phyloP scores from a whole-genome alignment of 805 yeast genomes.

The Saturnispora zaruensis region DNA sequence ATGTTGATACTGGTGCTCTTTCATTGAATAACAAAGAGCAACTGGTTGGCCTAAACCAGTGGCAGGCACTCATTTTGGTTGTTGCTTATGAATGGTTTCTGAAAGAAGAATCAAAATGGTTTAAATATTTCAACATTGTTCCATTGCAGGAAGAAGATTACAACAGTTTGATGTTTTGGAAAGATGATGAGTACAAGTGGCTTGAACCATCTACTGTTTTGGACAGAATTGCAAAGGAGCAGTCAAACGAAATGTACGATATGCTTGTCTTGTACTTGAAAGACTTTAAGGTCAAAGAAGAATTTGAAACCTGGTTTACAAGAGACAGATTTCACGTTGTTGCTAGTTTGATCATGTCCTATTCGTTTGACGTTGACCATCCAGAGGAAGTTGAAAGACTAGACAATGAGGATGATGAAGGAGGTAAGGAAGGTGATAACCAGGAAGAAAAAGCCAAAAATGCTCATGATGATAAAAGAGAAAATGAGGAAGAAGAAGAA shows the following conservation, averaged over 20 bases:
- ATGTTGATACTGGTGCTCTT: slow-evolving; percentile 49
- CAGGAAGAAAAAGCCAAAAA: slow-evolving; percentile 11
- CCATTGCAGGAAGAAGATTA: slow-evolving; percentile 40
- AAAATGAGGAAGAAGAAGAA: slow-evolving; percentile 25
- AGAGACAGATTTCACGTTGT: slow-evolving; percentile 56
- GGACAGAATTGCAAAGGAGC: slow-evolving; percentile 59
- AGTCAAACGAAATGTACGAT: slow-evolving; percentile 54
- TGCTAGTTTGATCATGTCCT: slow-evolving; percentile 80
- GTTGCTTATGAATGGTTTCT: slow-evolving; percentile 52
- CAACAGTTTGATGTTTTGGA: slow-evolving; percentile 77
- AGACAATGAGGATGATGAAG: slow-evolving; percentile 23
- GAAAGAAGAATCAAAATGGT: slow-evolving; percentile 50
- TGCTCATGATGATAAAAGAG: slow-evolving; percentile 31
- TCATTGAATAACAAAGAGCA: slow-evolving; percentile 27
- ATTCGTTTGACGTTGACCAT: slow-evolving; percentile 75
- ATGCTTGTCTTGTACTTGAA: slow-evolving; percentile 31
- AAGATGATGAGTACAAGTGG: slow-evolving; percentile 42
- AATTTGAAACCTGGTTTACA: slow-evolving; percentile 26
- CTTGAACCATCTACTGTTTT: slow-evolving; percentile 66
- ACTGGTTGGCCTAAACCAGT: slow-evolving; percentile 43
- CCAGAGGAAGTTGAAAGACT: slow-evolving; percentile 26
- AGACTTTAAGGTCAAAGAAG: slow-evolving; percentile 29
- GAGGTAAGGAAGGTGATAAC: slow-evolving; percentile 11
- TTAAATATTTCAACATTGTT: slow-evolving; percentile 58
- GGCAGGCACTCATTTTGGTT: slow-evolving; percentile 72